Percentiles rank a stretch among this genome's conserved stretches.
Evolutionary conservation across 164 flowering plant species (phyloP).

Genomic region (Magnolia changhungtana): DNA sequence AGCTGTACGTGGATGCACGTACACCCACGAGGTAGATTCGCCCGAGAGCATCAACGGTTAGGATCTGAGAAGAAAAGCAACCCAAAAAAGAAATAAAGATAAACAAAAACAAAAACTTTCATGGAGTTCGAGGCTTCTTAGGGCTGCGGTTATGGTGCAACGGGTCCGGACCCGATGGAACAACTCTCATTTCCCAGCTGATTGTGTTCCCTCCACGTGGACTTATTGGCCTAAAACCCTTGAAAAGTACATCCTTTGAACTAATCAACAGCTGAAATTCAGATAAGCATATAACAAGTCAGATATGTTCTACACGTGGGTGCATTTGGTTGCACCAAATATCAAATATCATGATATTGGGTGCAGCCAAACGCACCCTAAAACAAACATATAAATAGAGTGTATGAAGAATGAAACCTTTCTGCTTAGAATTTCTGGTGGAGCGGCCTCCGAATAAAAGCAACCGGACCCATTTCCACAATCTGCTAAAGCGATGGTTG

Average conservation of each 20-base stretch:
- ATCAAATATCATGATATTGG: too few species aligned
- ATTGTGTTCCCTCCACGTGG: not conserved
- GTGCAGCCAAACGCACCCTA: too few species aligned
- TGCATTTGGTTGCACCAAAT: too few species aligned
- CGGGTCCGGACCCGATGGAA: conserved; percentile 11
- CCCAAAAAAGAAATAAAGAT: too few species aligned
- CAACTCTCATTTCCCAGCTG: conserved; percentile 3
- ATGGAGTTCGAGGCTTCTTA: conserved; percentile 14
- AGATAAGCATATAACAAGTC: too few species aligned
- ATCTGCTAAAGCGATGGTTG: not conserved
- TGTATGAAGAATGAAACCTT: too few species aligned
- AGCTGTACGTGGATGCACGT: too few species aligned
- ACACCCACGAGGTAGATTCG: too few species aligned
- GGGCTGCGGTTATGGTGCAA: conserved; percentile 12
- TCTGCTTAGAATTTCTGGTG: not conserved
- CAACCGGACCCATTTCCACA: not conserved
- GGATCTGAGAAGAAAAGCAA: too few species aligned
- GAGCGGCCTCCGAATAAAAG: not conserved
- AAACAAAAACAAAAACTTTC: not conserved
- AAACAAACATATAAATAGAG: too few species aligned
- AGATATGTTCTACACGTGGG: too few species aligned
- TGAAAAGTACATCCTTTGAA: not conserved
- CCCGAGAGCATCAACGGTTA: too few species aligned
- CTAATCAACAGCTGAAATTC: not conserved
- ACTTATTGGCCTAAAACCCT: not conserved